Conservation (phyloP, 1,284 basidiomycete genomes). For the Prillingera fragicola region DNA sequence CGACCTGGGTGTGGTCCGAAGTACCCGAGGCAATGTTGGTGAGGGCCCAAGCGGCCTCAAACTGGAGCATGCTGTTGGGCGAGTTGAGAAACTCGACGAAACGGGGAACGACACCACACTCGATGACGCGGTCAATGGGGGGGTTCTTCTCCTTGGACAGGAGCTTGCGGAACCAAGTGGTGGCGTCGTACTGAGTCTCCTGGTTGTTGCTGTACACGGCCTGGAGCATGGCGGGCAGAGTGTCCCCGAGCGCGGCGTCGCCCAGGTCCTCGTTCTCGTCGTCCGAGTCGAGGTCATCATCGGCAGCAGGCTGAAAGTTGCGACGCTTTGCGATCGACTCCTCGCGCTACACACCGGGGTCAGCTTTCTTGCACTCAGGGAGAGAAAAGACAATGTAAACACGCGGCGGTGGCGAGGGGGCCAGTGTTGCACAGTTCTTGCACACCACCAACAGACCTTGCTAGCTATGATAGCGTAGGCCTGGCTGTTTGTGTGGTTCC, state of each 20-base stretch:
- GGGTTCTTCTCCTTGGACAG: conserved; percentile 99
- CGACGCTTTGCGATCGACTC: conserved; percentile 94
- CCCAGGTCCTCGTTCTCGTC: conserved; percentile 62
- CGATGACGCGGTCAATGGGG: conserved; percentile 98
- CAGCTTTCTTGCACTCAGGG: background rate
- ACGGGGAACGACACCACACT: conserved; percentile 92
- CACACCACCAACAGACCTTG: too few relatives aligned
- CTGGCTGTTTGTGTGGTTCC: too few relatives aligned
- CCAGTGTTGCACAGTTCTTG: too few relatives aligned
- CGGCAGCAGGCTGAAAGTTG: conserved; percentile 72
- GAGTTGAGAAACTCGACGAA: conserved; percentile 92
- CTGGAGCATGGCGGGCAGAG: conserved; percentile 71
- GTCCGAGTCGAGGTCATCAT: conserved; percentile 64
- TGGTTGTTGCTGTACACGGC: conserved; percentile 89
- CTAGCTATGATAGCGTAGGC: too few relatives aligned
- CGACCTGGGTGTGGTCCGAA: conserved; percentile 96
- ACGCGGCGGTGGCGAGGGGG: background rate
- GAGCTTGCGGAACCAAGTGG: conserved; percentile 91
- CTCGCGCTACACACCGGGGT: conserved; percentile 68
- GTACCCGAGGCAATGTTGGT: conserved; percentile 99
- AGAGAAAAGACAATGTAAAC: background rate
- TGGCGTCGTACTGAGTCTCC: conserved; percentile 89
- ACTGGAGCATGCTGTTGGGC: conserved; percentile 93
- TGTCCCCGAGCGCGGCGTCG: conserved; percentile 47
- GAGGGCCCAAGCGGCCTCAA: conserved; percentile 98